These are phyloP conservation scores for Monilinia fructicola DNA, from an alignment of 2,329 filamentous ascomycete species.

Conservation along the genomic window DNA sequence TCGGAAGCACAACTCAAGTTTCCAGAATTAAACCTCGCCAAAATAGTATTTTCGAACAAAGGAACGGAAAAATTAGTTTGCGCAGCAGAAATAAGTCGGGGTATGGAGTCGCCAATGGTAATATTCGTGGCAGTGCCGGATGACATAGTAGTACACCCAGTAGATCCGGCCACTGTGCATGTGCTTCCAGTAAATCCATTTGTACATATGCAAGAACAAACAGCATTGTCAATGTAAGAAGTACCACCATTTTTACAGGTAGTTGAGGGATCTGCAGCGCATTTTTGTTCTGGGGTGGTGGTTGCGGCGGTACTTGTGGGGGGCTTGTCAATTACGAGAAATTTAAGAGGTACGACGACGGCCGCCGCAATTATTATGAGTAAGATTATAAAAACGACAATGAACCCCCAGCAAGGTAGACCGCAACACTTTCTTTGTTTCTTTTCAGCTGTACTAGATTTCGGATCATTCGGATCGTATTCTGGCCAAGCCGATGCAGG, in stretches of 20 bases:
- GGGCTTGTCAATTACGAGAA: conserved; percentile 59
- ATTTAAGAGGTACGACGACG: conserved; percentile 71
- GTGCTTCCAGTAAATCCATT: conserved; percentile 76
- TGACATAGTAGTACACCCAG: conserved; percentile 55
- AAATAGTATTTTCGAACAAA: conserved; percentile 65
- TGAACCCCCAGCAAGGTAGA: conserved; percentile 75
- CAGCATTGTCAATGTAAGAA: conserved; percentile 64
- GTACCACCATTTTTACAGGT: conserved; percentile 70
- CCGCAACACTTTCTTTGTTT: conserved; percentile 71
- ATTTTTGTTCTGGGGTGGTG: conserved; percentile 43
- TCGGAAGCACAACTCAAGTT: conserved; percentile 80
- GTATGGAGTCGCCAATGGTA: conserved; percentile 77
- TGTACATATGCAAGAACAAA: conserved; percentile 83
- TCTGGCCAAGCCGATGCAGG: conserved; percentile 42
- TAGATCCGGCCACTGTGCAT: conserved; percentile 53
- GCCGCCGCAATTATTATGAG: conserved; percentile 76
- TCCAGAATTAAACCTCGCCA: conserved; percentile 72
- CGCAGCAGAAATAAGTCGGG: conserved; percentile 67
- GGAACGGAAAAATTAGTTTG: conserved; percentile 72
- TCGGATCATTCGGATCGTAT: conserved; percentile 29
- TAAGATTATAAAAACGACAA: conserved; percentile 63
- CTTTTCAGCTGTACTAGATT: conserved; percentile 28
- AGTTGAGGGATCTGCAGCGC: conserved; percentile 63
- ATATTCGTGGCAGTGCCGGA: conserved; percentile 55
- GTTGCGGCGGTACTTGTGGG: conserved; percentile 33